These are phyloP conservation scores for Heliosperma pusillum DNA, from an alignment of 148 eudicot genomes.

Conservation along the genomic window DNA sequence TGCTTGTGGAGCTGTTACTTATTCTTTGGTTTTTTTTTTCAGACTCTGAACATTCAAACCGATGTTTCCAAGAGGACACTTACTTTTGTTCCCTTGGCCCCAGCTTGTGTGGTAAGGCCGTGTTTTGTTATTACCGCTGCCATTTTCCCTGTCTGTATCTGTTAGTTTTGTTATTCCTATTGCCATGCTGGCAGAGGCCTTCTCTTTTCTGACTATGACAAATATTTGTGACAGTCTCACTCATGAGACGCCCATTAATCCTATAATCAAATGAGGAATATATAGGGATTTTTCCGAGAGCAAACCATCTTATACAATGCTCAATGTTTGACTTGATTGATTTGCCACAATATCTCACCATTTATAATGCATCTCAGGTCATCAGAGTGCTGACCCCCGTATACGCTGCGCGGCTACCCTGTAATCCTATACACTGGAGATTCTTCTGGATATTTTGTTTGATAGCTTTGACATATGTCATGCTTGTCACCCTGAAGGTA, in stretches of 20 bases:
- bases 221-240: neutral
- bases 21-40: constrained; percentile 19
- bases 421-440: constrained; percentile 68
- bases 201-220: neutral
- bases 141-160: neutral
- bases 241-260: too few species aligned
- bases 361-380: constrained; percentile 43
- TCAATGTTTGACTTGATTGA: neutral
- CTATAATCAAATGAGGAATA: neutral
- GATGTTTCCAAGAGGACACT: constrained; percentile 62
- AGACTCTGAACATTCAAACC: constrained; percentile 69
- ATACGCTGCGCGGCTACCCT: constrained; percentile 81
- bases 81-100: constrained; percentile 90
- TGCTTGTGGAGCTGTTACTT: constrained; percentile 11
- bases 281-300: neutral
- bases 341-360: neutral
- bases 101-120: constrained; percentile 87
- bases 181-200: constrained; percentile 7
- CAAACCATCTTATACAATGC: neutral
- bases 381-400: constrained; percentile 86
- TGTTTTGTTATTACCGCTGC: neutral
- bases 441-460: constrained; percentile 65
- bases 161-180: neutral
- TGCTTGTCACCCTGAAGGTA: constrained; percentile 85
- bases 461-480: constrained; percentile 59